These are phyloP conservation scores for Pichia manshurica DNA, from an alignment of 805 yeast species.

Conservation along the genomic window DNA sequence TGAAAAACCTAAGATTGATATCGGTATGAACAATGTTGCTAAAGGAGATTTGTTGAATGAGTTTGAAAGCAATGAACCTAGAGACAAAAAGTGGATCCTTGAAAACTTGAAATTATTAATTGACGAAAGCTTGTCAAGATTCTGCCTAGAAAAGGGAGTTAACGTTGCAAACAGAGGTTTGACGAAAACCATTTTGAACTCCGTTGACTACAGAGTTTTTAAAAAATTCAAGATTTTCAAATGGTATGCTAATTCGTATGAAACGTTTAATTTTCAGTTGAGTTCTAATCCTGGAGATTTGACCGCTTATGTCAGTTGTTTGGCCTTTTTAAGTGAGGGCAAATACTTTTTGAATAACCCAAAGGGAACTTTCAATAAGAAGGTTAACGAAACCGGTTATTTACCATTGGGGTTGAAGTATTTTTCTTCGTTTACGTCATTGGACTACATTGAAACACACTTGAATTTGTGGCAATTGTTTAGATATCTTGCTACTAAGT, in stretches of 20 bases:
- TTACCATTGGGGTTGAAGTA: conserved; percentile 17
- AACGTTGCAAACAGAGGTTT: conserved; percentile 28
- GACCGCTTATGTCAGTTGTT: conserved; percentile 22
- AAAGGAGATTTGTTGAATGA: background rate
- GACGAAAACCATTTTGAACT: conserved; percentile 15
- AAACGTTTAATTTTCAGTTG: conserved; percentile 18
- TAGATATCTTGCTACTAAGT: conserved; percentile 23
- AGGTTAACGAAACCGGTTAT: conserved; percentile 17
- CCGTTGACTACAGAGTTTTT: conserved; percentile 28
- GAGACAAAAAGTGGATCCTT: conserved; percentile 19
- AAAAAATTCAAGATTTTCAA: conserved; percentile 27
- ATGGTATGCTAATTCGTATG: conserved; percentile 25
- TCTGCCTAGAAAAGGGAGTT: conserved; percentile 22
- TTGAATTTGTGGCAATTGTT: conserved; percentile 29
- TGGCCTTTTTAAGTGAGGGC: conserved; percentile 18
- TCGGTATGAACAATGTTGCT: too few relatives aligned
- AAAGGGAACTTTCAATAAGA: conserved; percentile 14
- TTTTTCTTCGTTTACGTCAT: conserved; percentile 25
- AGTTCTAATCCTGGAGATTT: conserved; percentile 14
- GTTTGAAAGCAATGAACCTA: background rate
- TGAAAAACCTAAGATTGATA: too few relatives aligned
- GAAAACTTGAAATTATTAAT: conserved; percentile 25
- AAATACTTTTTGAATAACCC: background rate
- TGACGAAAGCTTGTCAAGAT: conserved; percentile 30
- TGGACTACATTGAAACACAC: conserved; percentile 24